Evolutionary conservation across 2,329 filamentous ascomycete genomes (phyloP), one percentile per base, ranked within the genome.

Genomic region (Fusarium sp.): DNA sequence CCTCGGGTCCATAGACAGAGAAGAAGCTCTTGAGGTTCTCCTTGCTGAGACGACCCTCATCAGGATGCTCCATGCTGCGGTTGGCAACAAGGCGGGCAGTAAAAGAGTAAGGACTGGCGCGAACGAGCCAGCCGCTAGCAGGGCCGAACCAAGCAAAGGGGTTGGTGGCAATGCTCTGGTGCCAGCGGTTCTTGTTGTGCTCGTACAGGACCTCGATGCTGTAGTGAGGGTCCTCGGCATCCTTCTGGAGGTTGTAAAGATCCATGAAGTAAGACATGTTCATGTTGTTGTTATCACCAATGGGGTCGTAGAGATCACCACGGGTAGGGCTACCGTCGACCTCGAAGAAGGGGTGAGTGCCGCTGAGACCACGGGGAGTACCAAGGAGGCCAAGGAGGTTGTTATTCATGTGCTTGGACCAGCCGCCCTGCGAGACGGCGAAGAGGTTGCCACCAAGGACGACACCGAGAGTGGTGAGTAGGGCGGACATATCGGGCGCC

Each of bases 321-420:
- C 85, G 81, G 0, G 84, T 86, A 44, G 81, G 79, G 43, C 84
- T 87, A 0, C 78, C 82, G 73, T 88, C 85, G 1, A 81, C 77
- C 76, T 88, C 85, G 68, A 86, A 83, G 56, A 83, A 82, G 72
- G 87, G 86, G 73, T 88, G 86, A 4, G 82, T 82, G n/a, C 82
- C 82, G 15, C 75, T 75, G 3, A 87, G 78, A 7, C 84, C 84
- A 41, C 80, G 80, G 0, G 83, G 83, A 17, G 77, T 78, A 20
- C 71, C 71, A 1, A 85, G 72, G 4, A 85, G 75, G 2, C 83
- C 82, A 2, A 80, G 62, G 0, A 84, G 68, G 48, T 84, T 80
- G 23, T 78, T 75, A 7, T 83, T 74, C 8, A 83, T 74, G 62
- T 82, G 80, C 57, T 78, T 76, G 15, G 78, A 76, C 48, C 62